Percentiles rank a stretch among this genome's conserved stretches.
Conservation (phyloP, 2,329 filamentous ascomycete genomes). For the Teratosphaeriaceae sp. region DNA sequence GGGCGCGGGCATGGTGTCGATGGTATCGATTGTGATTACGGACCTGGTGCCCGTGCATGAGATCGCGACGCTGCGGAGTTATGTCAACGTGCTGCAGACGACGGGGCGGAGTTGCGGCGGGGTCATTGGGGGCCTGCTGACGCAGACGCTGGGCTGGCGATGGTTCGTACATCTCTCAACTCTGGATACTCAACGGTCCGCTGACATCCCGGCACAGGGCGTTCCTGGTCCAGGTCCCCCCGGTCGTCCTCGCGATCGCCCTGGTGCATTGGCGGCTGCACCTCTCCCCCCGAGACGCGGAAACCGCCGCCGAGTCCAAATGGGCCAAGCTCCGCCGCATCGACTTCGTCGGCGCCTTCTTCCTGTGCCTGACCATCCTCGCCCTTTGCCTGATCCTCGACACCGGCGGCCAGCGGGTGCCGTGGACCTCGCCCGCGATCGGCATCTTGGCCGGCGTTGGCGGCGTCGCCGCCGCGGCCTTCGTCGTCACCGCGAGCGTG, state of each 20-base stretch:
- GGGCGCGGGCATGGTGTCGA: slow-evolving; percentile 64
- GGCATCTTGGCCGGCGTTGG: slow-evolving; percentile 10
- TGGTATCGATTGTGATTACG: slow-evolving; percentile 62
- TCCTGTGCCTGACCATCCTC: slow-evolving; percentile 40
- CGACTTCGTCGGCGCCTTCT: slow-evolving; percentile 51
- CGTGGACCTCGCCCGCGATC: slow-evolving; percentile 33
- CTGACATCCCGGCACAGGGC: too few relatives aligned
- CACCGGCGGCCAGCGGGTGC: slow-evolving; percentile 39
- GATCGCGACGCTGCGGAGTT: slow-evolving; percentile 66
- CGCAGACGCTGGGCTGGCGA: slow-evolving; percentile 68
- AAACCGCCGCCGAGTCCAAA: slow-evolving; percentile 14
- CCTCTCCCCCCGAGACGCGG: slow-evolving; percentile 10
- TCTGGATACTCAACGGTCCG: not conserved
- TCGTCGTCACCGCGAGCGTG: slow-evolving; percentile 17
- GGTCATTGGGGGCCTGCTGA: slow-evolving; percentile 63
- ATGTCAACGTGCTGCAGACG: slow-evolving; percentile 66
- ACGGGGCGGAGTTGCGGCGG: slow-evolving; percentile 62
- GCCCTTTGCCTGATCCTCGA: slow-evolving; percentile 43
- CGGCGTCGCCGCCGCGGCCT: slow-evolving; percentile 10
- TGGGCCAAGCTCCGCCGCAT: slow-evolving; percentile 44
- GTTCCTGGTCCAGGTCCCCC: slow-evolving; percentile 63
- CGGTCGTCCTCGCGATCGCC: slow-evolving; percentile 44
- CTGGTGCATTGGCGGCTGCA: slow-evolving; percentile 35
- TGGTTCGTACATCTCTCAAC: slow-evolving; percentile 40
- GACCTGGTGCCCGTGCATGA: slow-evolving; percentile 65